Conservation (phyloP, 1,139 yeast genomes). For the Pichia sp. region DNA sequence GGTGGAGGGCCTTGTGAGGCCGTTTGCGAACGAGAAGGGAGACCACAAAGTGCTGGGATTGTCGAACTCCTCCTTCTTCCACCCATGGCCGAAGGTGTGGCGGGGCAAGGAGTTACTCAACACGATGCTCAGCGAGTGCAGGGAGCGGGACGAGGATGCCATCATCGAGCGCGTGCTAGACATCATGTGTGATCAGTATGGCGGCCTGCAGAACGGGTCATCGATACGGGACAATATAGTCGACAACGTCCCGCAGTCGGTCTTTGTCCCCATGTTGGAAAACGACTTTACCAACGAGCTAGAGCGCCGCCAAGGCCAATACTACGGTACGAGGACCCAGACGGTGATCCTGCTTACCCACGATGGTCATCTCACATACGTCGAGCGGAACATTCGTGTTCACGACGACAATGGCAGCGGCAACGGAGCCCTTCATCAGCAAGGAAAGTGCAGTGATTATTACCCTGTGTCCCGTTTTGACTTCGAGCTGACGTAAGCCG, state of each 20-base stretch:
- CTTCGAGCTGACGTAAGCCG: not conserved
- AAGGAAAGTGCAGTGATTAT: not conserved
- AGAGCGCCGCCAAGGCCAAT: slow-evolving; percentile 29
- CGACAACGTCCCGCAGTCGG: slow-evolving; percentile 46
- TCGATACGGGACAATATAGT: not conserved
- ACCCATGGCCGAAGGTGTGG: slow-evolving; percentile 72
- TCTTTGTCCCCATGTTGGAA: slow-evolving; percentile 66
- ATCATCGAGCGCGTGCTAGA: slow-evolving; percentile 51
- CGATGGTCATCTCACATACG: slow-evolving; percentile 42
- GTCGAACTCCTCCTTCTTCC: slow-evolving; percentile 57
- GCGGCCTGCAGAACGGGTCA: not conserved
- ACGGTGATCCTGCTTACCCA: slow-evolving; percentile 64
- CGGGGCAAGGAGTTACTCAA: slow-evolving; percentile 47
- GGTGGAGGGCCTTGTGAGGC: slow-evolving; percentile 27
- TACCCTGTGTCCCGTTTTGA: not conserved
- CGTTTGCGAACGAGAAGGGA: slow-evolving; percentile 32
- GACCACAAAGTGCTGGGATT: slow-evolving; percentile 39
- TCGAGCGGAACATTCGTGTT: slow-evolving; percentile 35
- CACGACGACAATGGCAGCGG: slow-evolving; percentile 11
- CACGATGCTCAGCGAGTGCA: slow-evolving; percentile 33
- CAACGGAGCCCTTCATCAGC: not conserved
- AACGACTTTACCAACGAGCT: slow-evolving; percentile 7
- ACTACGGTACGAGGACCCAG: slow-evolving; percentile 89
- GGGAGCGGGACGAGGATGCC: slow-evolving; percentile 29
- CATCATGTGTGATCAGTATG: slow-evolving; percentile 47